Evolutionary conservation across 2,329 filamentous ascomycete genomes (phyloP), one percentile per base, ranked within the genome.

Genomic region (Ascochyta rabiei): DNA sequence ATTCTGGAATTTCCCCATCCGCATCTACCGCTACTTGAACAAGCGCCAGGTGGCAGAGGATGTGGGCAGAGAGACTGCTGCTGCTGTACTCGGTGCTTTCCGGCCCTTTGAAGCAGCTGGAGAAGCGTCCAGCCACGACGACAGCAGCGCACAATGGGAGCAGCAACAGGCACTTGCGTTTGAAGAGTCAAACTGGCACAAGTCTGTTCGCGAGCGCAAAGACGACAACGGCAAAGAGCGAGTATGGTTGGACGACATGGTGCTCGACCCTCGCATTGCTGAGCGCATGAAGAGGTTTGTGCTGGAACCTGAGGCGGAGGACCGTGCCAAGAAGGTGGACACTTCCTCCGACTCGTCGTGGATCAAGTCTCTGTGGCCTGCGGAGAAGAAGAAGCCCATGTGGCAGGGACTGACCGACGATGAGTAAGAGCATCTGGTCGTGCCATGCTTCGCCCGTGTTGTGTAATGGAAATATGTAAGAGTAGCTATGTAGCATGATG

Each of bases 21-120:
- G 95, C 56, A 82, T 98, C 57, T 89, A 89, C 70, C 89, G 95
- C 61, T 99, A 93, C 82, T 81, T 99, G 57, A 96, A 89, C 74
- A 88, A 89, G 57, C 89, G 95, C 48, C 79, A 85, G 59, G 82
- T 96, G n/a, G 93, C 93, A 60, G 93, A 99, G 70, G 83, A 88
- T 40, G 87, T 97, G 56, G 95, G 95, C 46, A 88, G 90, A 37
- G 87, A 97, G 61, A 91, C 96, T 16, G 93, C 93, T 0, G 89
- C 91, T 31, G 87, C 89, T 31, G 93, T 96, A 55, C 85, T 97
- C 33, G 86, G 79, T 12, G 76, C 73, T 12, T 79, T 81, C 61
- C 73, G 80, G 49, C 78, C 82, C 3, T 85, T 75, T 9, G 68
- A 71, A 44, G 60, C 62, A 8, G 59, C 68, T 26, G 60, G 60